Conservation (phyloP, 441 rosid species). For the Lepidium campestre region DNA sequence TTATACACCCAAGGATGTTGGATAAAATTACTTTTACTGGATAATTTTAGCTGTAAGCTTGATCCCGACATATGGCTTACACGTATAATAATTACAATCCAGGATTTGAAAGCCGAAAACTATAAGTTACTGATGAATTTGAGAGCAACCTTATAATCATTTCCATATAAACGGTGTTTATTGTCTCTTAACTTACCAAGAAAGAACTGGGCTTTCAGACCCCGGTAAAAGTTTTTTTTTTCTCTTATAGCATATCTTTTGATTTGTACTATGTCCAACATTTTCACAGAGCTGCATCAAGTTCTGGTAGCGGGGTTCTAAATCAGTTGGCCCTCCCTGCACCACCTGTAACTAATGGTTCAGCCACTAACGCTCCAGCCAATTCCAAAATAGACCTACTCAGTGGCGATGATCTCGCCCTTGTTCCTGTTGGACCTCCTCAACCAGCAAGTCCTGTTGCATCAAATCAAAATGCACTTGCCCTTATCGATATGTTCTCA, state of each 20-base stretch:
- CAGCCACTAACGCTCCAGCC: slow-evolving; percentile 52
- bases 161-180: background rate
- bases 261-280: slow-evolving; percentile 11
- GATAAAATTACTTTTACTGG: background rate
- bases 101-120: slow-evolving; percentile 1
- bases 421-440: slow-evolving; percentile 71
- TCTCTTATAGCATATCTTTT: slow-evolving; percentile 1
- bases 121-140: background rate
- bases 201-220: background rate
- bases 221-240: background rate
- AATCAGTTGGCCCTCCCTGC: slow-evolving; percentile 78
- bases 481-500: slow-evolving; percentile 80
- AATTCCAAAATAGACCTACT: slow-evolving; percentile 81
- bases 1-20: background rate
- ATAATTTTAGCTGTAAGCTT: background rate
- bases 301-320: slow-evolving; percentile 46
- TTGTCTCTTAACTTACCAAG: slow-evolving; percentile 4
- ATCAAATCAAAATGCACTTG: slow-evolving; percentile 82
- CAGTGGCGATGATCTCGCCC: slow-evolving; percentile 79
- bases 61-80: background rate
- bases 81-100: background rate
- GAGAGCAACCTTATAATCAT: background rate
- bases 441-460: slow-evolving; percentile 46
- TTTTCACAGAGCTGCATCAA: slow-evolving; percentile 54
- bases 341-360: slow-evolving; percentile 61